A percentile compares a stretch with the other conserved stretches of the same genome.
Conservation (phyloP, 2,329 filamentous ascomycete species). For the Aspergillus aculeatinus region DNA sequence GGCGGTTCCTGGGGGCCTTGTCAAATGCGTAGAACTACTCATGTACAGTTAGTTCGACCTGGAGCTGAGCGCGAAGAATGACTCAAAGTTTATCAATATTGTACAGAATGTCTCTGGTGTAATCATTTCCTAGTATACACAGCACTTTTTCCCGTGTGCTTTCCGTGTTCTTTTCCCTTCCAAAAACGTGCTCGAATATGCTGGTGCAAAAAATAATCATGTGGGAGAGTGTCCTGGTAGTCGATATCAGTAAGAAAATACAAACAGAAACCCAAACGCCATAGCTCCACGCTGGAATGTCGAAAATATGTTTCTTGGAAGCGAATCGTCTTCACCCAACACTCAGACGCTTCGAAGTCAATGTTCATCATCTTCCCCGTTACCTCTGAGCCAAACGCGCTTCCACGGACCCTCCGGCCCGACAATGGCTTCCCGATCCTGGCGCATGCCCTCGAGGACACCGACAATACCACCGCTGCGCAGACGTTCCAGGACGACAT, state of each 20-base stretch:
- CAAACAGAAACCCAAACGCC: slow-evolving; percentile 20
- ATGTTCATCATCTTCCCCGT: slow-evolving; percentile 32
- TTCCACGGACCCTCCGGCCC: slow-evolving; percentile 44
- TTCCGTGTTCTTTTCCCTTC: slow-evolving; percentile 15
- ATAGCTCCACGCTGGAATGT: slow-evolving; percentile 28
- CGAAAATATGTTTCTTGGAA: slow-evolving; percentile 15
- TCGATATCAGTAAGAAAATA: slow-evolving; percentile 9
- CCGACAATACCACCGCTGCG: slow-evolving; percentile 65
- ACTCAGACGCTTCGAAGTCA: slow-evolving; percentile 10
- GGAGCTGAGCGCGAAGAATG: not conserved
- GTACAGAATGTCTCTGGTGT: slow-evolving; percentile 16
- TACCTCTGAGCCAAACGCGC: slow-evolving; percentile 41
- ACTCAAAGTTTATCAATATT: slow-evolving; percentile 14
- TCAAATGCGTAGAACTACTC: slow-evolving; percentile 7
- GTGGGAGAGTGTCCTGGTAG: slow-evolving; percentile 24
- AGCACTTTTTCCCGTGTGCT: slow-evolving; percentile 11
- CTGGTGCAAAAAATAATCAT: slow-evolving; percentile 18
- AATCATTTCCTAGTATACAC: slow-evolving; percentile 22
- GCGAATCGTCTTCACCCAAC: not conserved
- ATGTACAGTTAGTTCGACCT: not conserved
- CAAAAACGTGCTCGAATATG: slow-evolving; percentile 15
- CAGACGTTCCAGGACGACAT: slow-evolving; percentile 63
- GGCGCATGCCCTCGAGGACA: slow-evolving; percentile 69
- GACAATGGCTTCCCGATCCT: slow-evolving; percentile 53
- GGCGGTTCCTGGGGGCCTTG: slow-evolving; percentile 17